phyloP scores from a whole-genome alignment of 2,329 filamentous ascomycete species.

The Diplodia sapinea region DNA sequence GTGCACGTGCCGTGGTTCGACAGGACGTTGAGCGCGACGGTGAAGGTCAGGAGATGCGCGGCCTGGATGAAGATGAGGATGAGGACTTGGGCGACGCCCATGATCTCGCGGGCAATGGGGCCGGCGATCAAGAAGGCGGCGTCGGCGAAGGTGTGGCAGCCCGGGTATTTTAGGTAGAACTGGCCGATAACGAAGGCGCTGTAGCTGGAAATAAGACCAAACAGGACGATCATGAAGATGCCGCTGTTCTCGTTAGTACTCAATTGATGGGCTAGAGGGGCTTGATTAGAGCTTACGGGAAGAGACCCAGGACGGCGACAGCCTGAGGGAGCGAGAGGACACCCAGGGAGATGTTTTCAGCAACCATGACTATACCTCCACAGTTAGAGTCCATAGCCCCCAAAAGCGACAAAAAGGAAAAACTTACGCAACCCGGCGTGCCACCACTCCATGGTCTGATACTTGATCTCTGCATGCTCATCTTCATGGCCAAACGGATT shows the following conservation, averaged over 20 bases:
- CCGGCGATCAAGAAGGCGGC: slow-evolving; percentile 68
- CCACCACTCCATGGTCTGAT: slow-evolving; percentile 59
- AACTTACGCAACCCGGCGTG: slow-evolving; percentile 51
- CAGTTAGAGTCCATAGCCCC: slow-evolving; percentile 32
- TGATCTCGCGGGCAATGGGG: slow-evolving; percentile 64
- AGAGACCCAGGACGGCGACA: slow-evolving; percentile 59
- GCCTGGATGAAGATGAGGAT: slow-evolving; percentile 73
- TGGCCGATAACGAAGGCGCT: slow-evolving; percentile 66
- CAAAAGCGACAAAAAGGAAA: slow-evolving; percentile 33
- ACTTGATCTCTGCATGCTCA: slow-evolving; percentile 53
- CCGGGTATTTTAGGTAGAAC: slow-evolving; percentile 63
- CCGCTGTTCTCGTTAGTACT: slow-evolving; percentile 44
- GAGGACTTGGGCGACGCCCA: slow-evolving; percentile 66
- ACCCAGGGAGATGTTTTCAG: slow-evolving; percentile 64
- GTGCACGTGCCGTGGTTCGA: slow-evolving; percentile 67
- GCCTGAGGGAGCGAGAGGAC: slow-evolving; percentile 62
- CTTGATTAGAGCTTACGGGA: slow-evolving; percentile 49
- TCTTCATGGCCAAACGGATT: slow-evolving; percentile 41
- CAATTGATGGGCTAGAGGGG: slow-evolving; percentile 1
- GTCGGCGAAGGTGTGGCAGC: slow-evolving; percentile 71
- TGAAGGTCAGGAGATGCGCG: slow-evolving; percentile 72
- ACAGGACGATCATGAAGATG: slow-evolving; percentile 58
- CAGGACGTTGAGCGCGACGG: slow-evolving; percentile 70
- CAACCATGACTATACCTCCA: slow-evolving; percentile 57
- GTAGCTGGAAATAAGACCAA: slow-evolving; percentile 64